Percentiles rank a stretch among this genome's conserved stretches.
Conservation (phyloP, 2,329 filamentous ascomycete genomes). For the Balansia obtecta region DNA sequence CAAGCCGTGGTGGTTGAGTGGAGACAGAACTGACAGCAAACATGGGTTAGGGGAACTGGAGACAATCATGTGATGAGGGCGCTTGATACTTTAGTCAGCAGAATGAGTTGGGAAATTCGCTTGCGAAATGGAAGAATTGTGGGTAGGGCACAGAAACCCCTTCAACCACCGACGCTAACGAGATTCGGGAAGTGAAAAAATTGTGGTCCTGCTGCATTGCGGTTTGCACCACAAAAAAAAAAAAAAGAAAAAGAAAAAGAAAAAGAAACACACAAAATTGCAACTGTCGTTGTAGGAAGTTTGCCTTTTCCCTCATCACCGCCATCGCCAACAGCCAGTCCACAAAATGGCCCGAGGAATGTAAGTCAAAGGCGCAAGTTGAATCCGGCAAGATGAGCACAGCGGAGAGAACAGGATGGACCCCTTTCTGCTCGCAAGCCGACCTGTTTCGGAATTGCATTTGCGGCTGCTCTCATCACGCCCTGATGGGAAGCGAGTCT, state of each 20-base stretch:
- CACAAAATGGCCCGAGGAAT: conserved; percentile 55
- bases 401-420: too few species aligned
- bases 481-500: neutral
- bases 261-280: too few species aligned
- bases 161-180: conserved; percentile 14
- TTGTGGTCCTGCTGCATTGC: conserved; percentile 13
- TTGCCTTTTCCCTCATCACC: conserved; percentile 21
- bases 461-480: too few species aligned
- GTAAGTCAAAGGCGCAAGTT: conserved; percentile 26
- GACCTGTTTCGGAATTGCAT: too few species aligned
- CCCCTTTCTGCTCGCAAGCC: too few species aligned
- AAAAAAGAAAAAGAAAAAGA: too few species aligned
- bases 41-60: neutral
- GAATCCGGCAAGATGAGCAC: too few species aligned
- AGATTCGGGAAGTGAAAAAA: conserved; percentile 15
- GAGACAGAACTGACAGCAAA: neutral
- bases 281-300: conserved; percentile 7
- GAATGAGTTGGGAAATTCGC: neutral
- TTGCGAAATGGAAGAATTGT: neutral
- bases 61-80: conserved; percentile 1
- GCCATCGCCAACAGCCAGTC: conserved; percentile 25
- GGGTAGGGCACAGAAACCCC: conserved; percentile 24
- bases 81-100: conserved; percentile 4
- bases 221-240: too few species aligned
- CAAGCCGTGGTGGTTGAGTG: neutral